Base-by-base conservation (phyloP, 495 filamentous ascomycete species). In the Podospora fimiseda region DNA sequence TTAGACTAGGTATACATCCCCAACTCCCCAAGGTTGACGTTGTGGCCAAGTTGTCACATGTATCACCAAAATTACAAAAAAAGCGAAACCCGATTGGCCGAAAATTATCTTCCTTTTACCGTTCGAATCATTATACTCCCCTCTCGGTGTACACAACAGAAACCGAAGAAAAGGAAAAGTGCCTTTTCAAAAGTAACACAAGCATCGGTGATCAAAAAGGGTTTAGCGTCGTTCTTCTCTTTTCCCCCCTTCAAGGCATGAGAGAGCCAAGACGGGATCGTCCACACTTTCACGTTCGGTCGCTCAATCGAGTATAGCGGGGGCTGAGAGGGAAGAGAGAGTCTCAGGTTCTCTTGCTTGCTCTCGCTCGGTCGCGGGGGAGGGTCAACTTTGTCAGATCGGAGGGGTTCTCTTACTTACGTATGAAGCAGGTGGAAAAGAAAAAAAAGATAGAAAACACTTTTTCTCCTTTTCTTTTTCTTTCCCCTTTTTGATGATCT, bases 251-350 rank as follows among this genome's bases (percentile, higher is more conserved):
- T 11, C 5, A 11, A 24, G 24, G 19, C 21, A n/a, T 5, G 15
- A 36, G 23, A 22, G 6, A 1, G 30, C 14, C 47, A 39, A n/a
- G 47, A 37, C 30, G 33, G 16, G 14, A 20, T 43, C 41, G 15
- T 5, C 13, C 3, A 23, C 16, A 33, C 13, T n/a, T 51, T 51
- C 49, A 22, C 16, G 51, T 50, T 68, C 65, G 65, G 65, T 68
- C 60, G 62, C 65, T 52, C 50, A 2, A 58, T 65, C 39, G 56
- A 58, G 65, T 59, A 57, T 63, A 65, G 64, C 56, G 56, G 54
- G 50, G 44, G 9, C 2, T 14, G 18, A 19, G 3, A 50, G 46
- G 61, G 64, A 47, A 51, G 47, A 51, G 56, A 50, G 53, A 22
- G 44, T 20, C 13, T 41, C 39, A 18, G 39, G 6, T 41, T 5